Evolutionary conservation across 2,329 filamentous ascomycete species (phyloP).

Genomic region (Ceratocystis diversiconidia): DNA sequence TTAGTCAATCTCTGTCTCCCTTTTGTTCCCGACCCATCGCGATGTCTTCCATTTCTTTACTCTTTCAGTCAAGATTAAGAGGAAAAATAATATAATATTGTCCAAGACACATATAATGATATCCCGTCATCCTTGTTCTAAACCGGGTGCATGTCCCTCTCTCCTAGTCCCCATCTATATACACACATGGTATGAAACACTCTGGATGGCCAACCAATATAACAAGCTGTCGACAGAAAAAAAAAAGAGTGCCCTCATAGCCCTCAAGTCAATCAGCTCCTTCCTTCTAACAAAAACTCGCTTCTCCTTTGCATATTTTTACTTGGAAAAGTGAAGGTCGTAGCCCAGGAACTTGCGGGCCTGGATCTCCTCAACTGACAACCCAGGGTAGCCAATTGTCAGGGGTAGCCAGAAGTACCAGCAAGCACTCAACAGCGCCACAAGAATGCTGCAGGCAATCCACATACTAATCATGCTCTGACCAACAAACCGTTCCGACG

Average conservation of each 20-base stretch:
- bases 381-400: constrained; percentile 86
- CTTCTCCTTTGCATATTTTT: constrained; percentile 24
- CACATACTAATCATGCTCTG: constrained; percentile 67
- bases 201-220: background rate
- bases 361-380: constrained; percentile 63
- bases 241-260: background rate
- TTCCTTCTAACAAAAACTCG: background rate
- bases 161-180: background rate
- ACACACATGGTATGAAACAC: background rate
- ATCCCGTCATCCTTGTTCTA: background rate
- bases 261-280: too few species aligned
- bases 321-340: constrained; percentile 98
- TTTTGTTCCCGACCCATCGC: too few species aligned
- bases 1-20: too few species aligned
- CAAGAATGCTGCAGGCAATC: constrained; percentile 59
- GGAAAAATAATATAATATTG: background rate
- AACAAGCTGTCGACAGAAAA: background rate
- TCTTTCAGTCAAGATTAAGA: too few species aligned
- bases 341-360: constrained; percentile 92
- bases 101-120: background rate
- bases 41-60: too few species aligned
- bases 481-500: constrained; percentile 63
- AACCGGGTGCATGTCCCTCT: background rate
- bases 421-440: constrained; percentile 53
- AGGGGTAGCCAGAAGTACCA: constrained; percentile 92